Base-by-base conservation (phyloP, 2,329 filamentous ascomycete genomes). In the Phialophora macrospora region DNA sequence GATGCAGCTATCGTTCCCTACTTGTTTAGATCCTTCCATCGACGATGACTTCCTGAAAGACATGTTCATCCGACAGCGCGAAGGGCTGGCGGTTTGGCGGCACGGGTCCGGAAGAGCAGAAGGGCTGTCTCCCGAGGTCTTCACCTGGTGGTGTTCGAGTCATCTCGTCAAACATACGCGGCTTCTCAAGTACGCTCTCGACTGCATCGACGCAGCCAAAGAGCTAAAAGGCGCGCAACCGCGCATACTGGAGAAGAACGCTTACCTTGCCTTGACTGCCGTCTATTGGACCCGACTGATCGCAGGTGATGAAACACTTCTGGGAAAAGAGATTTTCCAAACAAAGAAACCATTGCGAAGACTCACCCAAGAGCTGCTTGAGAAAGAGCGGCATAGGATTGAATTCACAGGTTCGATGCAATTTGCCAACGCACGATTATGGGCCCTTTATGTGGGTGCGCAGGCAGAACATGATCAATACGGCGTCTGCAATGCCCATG, bases 91-190 rank as follows among this genome's bases (percentile, higher is more conserved):
- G 2, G 57, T 60, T n/a, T 60, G 57, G 57, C 44, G 44, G 30
- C 57, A 60, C 26, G 57, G 57, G 7, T 60, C 57, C 8, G 44
- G 51, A 51, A 60, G 46, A 38, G 57, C 38, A 6, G 44, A 60
- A 11, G 57, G 57, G 14, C 44, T 60, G 14, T 24, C 57, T 24
- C 44, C 57, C 22, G 57, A 41, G 5, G 57, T 60, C 41, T 60
- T 60, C 24, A 60, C 57, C 9, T 60, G 57, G 57, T 60, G 57
- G 57, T 60, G 57, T 51, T 60, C 57, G 14, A 60, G 46, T 44
- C 57, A 60, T 24, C 28, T 60, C 41, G 57, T 60, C 44, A 60
- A 60, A 28, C 57, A 60, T 17, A 60, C 44, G 44, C 28, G 44
- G 17, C 57, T 60, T 20, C 9, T 60, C 11, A 60, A 60, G 32